Evolutionary conservation across 768 basidiomycete species (phyloP), one percentile per base, ranked within the genome.

Genomic region (Filobasidium wieringae): DNA sequence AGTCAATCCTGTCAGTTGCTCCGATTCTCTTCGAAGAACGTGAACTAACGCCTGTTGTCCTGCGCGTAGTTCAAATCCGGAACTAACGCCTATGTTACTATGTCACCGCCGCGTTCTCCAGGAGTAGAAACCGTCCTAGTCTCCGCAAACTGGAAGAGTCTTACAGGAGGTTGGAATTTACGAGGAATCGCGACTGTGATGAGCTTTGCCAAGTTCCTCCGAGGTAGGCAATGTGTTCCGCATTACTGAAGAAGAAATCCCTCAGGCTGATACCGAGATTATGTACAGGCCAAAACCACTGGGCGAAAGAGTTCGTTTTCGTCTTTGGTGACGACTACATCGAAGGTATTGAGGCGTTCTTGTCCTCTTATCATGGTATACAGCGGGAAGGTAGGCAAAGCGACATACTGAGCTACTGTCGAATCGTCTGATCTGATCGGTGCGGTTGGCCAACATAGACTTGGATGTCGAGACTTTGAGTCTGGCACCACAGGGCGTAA

Each of bases 301-400:
- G 95, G 93, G 87, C 91, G 0, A 93, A 92, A 70, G 92, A 97
- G 66, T 78, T 99, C 55, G 75, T 96, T 17, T 85, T 97, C 59
- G 82, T 99, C 27, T 77, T 96, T 59, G 85, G 86, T 43, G 93
- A 96, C 61, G 87, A 83, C 1, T 82, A 92, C 70, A 72, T 89
- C 33, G 87, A 92, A 53, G 95, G 95, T 2, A 85, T 89, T 78
- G 87, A 95, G 61, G 92, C 88, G 2, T 99, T 89, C 85, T 76
- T 96, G 33, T 82, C 79, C 45, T 79, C 83, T 2, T 96, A 96
- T 68, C 88, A 96, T 70, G 83, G 81, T 17, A 75, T 77, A 31
- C 66, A 76, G 24, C 85, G 84, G 66, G 76, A 79, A 36, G 86
- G 89, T 90, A 67, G 45, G 78, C 60, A 14, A 36, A 15, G 11